Evolutionary conservation across 2,329 filamentous ascomycete genomes (phyloP), one percentile per base, ranked within the genome.

Genomic region (Diaporthe humulicola): DNA sequence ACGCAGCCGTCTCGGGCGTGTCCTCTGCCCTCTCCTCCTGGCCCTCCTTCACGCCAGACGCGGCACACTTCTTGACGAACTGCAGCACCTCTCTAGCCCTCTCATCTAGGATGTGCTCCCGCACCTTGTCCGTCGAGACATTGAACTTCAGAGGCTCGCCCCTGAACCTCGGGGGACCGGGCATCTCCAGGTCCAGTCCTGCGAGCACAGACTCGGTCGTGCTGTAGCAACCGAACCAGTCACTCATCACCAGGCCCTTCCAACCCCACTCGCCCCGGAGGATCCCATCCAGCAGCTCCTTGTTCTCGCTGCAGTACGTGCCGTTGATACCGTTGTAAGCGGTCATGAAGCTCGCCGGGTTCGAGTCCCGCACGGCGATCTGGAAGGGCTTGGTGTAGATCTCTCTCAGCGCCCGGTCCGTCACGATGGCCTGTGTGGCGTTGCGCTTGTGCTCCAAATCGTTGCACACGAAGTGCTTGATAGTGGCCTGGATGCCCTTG

Each of bases 401-500:
- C 83, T 91, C 90, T 45, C 90, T 86, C 74, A 91, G 82, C 15
- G 89, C 89, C 33, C 90, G 85, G 77, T 89, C 86, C 0, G 88
- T 90, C 42, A 91, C 81, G 60, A 90, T 87, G 74, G 85, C 86
- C 76, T 91, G 85, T 0, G 91, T 88, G 10, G 86, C 87, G 82
- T 89, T 89, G 25, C 90, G 86, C 81, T 86, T 87, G 78, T 90
- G 88, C 80, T 91, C 90, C 78, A 91, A 89, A 78, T 91, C 90
- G 76, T 91, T 91, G 81, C 88, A 90, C 28, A 91, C 87, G 80
- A 91, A 91, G 80, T 91, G 90, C 84, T 91, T 92, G 75, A 90
- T 84, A 3, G 88, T 88, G 4, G 90, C 89, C 78, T 88, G 87
- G 48, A 91, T 85, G 14, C 89, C 89, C 25, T 85, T 89, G 75